Evolutionary conservation across 2,329 filamentous ascomycete genomes (phyloP), one percentile per base, ranked within the genome.

Genomic region (Bertia moriformis): DNA sequence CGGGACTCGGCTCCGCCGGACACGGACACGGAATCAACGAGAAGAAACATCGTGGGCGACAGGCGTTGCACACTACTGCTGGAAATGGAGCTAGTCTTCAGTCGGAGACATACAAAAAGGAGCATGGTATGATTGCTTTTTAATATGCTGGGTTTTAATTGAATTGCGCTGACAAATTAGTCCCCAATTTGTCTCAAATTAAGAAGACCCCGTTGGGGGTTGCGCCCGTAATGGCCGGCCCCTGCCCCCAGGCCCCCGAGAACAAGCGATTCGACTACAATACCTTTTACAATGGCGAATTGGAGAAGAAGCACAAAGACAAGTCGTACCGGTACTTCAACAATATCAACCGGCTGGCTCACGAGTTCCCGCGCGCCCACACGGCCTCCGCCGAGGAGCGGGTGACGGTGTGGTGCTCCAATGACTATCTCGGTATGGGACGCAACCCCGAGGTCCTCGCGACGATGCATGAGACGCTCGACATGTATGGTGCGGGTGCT

Each of bases 261-360:
- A 14, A 7, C 32, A 7, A 7, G 12, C 32, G 7, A 10, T 35
- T 35, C 32, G 15, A 35, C 32, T 35, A 35, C 32, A 35, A 35
- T 35, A 15, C 32, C 15, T 35, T 35, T 18, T 35, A 35, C 32
- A 15, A 35, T 13, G 32, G 10, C 7, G 32, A 35, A 17, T 15
- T 35, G 32, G 32, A 59, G 42, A 37, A 85, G 67, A 85, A 85
- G 59, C 80, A 83, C 67, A 78, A 82, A 62, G 80, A 85, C 63
- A 83, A 83, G 58, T 82, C 78, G 20, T 85, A 85, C 60, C 76
- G 80, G 51, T 84, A 84, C 61, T 85, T 85, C 66, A 85, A 85
- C 63, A 85, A 84, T 62, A 84, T 85, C 69, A 85, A 85, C 53
- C 77, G 80, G 20, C 63, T 85, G 36, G 80, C 80, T 37, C 71